A percentile compares a stretch with the other conserved stretches of the same genome.
These are phyloP conservation scores for Podila clonocystis DNA, from an alignment of 192 early-diverging fungal species.

Conservation along the genomic window DNA sequence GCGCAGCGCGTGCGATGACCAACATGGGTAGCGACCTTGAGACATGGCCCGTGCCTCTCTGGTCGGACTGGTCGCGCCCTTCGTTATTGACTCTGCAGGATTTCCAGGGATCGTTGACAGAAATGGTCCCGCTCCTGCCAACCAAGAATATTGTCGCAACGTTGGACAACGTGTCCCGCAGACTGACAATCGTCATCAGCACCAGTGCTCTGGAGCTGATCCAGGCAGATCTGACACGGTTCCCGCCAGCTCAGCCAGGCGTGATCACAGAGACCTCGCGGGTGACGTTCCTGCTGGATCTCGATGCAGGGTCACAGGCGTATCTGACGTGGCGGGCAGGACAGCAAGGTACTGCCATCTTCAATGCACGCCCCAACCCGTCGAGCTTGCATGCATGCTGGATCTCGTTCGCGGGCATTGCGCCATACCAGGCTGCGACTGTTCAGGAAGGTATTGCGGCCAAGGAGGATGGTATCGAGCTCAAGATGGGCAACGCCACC, in stretches of 20 bases:
- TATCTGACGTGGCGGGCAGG: constrained; percentile 42
- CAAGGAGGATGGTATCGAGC: constrained; percentile 39
- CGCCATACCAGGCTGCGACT: constrained; percentile 3
- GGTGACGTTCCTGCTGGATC: constrained; percentile 34
- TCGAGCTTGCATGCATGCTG: constrained; percentile 46
- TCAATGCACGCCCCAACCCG: constrained; percentile 46
- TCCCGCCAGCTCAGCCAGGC: constrained; percentile 26
- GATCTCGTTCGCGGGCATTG: constrained; percentile 32
- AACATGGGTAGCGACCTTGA: constrained; percentile 51
- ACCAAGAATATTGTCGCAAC: constrained; percentile 49
- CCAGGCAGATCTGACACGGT: constrained; percentile 24
- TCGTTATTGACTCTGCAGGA: constrained; percentile 20
- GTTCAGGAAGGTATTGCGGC: constrained; percentile 19
- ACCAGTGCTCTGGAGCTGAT: constrained; percentile 33
- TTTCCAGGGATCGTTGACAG: constrained; percentile 38
- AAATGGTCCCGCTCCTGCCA: constrained; percentile 9
- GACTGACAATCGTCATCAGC: constrained; percentile 35
- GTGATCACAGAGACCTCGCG: constrained; percentile 22
- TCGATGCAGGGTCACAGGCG: constrained; percentile 47
- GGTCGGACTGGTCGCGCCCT: constrained; percentile 47
- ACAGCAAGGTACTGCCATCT: constrained; percentile 34
- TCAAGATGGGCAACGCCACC: constrained; percentile 32
- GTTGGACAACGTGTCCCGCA: constrained; percentile 29
- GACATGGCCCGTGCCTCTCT: constrained; percentile 43
- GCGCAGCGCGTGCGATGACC: constrained; percentile 36